Evolutionary conservation across 2,329 filamentous ascomycete species (phyloP), one percentile per base, ranked within the genome.

Genomic region (Diplodia seriata): DNA sequence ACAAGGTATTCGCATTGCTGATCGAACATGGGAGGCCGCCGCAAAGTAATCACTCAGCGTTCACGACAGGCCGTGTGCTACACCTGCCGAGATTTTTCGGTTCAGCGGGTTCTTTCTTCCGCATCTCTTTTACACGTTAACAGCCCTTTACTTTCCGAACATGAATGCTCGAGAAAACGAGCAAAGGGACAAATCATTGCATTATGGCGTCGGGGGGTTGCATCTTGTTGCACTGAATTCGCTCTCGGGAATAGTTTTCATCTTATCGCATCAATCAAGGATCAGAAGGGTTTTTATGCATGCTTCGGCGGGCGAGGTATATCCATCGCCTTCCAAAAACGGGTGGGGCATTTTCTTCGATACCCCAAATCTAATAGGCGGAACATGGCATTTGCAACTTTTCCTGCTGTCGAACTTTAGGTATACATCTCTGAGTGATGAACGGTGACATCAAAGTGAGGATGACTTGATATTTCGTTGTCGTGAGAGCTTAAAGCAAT

Each of bases 261-360:
- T n/a, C 18, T 47, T 47, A n/a, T 47, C 40, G 40, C 40, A 47
- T n/a, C 40, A 47, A 7, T 47, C 5, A 11, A 47, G 15, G 40
- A 8, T 47, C 15, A 47, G 40, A 47, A 47, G 43, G 40, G 43
- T 20, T 47, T 47, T 20, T 47, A n/a, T 47, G 43, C 43, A 47
- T 47, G 43, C 43, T 47, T n/a, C 7, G 43, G n/a, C 43, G 43
- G 43, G n/a, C 20, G 43, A 47, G 43, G 43, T 9, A 47, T 47
- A 47, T 47, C n/a, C 43, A 47, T 47, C 43, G n/a, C 8, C 40
- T n/a, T 47, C 43, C 43, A 47, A 47, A 47, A 47, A n/a, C n/a
- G 43, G 43, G 43, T 9, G 11, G 43, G 43, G 18, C 43, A 20
- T 47, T 47, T 47, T n/a, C n/a, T 47, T 47, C 43, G 43, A 47